Evolutionary conservation across 441 rosid genomes (phyloP), one percentile per base, ranked within the genome.

Genomic region (Hura crepitans): DNA sequence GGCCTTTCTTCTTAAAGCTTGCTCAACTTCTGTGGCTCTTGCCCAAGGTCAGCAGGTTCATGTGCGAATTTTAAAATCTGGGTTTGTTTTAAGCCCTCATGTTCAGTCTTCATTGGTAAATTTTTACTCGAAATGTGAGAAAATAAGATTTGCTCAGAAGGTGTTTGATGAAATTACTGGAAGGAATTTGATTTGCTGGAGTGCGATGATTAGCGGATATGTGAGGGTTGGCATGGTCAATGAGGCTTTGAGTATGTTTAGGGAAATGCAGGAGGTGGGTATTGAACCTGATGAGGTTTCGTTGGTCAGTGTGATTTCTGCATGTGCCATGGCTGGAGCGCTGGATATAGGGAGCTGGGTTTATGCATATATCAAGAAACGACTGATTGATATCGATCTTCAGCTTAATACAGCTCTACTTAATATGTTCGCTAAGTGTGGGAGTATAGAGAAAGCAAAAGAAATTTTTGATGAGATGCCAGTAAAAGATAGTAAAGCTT

Each of bases 91-190:
- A 22, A 54, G 53, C 25, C 55, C 79, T 47, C 62, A 67, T 27
- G 72, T 71, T n/a, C 66, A 68, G 23, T 61, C 72, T 46, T 82
- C 91, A 14, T 45, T 93, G 74, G 76, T 91, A 1, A 73, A 72
- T 9, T 67, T 87, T 11, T 90, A 89, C 10, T 13, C 86, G 2
- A 86, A 83, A 73, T 86, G 83, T 6, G 74, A 86, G 6, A 72
- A 78, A 28, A 28, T 85, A 20, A 64, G 49, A 1, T 43, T 47
- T 65, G 94, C 94, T 4, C 74, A 69, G 73, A 82, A 84, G 53
- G 72, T 86, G 89, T 89, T 91, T 37, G 89, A 79, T 10, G 92
- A 89, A 87, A 89, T 86, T 85, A 80, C 92, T 70, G 82, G 79
- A 9, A 91, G 76, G 74, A 87, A 88, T 67, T 85, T 88, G 3